These are phyloP conservation scores for Stemphylium vesicarium DNA, from an alignment of 2,329 filamentous ascomycete genomes.

Conservation along the genomic window DNA sequence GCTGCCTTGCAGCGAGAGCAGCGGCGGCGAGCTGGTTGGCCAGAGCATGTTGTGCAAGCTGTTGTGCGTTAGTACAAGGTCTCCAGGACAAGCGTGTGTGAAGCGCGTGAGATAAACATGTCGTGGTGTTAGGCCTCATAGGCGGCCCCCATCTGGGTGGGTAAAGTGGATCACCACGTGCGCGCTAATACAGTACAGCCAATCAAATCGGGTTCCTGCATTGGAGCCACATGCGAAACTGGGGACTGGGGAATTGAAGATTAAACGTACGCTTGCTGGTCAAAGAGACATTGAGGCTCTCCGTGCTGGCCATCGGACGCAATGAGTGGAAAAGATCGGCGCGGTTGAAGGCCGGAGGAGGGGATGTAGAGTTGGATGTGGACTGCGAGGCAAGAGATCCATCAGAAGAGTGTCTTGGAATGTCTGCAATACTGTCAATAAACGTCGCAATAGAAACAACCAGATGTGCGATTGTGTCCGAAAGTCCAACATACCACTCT, in stretches of 20 bases:
- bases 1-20: conserved; percentile 58
- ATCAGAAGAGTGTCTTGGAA: conserved; percentile 28
- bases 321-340: conserved; percentile 31
- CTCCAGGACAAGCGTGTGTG: not conserved
- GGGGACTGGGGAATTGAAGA: conserved; percentile 4
- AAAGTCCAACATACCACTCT: conserved; percentile 28
- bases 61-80: conserved; percentile 9
- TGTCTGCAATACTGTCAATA: conserved; percentile 23
- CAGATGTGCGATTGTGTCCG: not conserved
- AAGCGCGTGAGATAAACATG: not conserved
- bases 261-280: conserved; percentile 34
- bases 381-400: conserved; percentile 27
- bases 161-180: conserved; percentile 21
- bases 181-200: conserved; percentile 23
- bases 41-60: conserved; percentile 37
- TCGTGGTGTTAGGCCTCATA: conserved; percentile 11
- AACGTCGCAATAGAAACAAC: not conserved
- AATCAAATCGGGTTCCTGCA: conserved; percentile 36
- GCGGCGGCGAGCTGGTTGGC: conserved; percentile 31
- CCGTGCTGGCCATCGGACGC: conserved; percentile 33
- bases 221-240: conserved; percentile 23
- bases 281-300: conserved; percentile 30
- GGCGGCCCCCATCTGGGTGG: conserved; percentile 14
- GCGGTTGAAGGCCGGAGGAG: conserved; percentile 31
- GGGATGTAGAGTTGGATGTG: conserved; percentile 20